These are phyloP conservation scores for Atkinsonella hypoxylon DNA, from an alignment of 2,329 filamentous ascomycete genomes.

Conservation along the genomic window DNA sequence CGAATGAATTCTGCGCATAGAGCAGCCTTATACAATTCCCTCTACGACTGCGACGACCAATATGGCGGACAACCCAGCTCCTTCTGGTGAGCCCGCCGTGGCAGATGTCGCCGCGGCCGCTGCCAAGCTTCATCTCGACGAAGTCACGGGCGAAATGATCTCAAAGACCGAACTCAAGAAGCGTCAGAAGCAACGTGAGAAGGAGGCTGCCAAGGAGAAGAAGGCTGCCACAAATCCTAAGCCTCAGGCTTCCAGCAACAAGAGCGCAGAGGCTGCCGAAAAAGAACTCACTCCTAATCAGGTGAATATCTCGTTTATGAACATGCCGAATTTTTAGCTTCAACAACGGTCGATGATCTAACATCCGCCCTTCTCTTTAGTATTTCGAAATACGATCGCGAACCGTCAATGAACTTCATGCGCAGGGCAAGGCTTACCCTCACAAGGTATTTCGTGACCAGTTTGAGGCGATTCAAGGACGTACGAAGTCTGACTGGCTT, in stretches of 20 bases:
- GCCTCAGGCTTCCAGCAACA: constrained; percentile 39
- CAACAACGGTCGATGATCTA: not conserved
- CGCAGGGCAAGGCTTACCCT: constrained; percentile 51
- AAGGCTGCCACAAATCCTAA: constrained; percentile 65
- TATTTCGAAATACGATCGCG: constrained; percentile 96
- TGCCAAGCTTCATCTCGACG: constrained; percentile 73
- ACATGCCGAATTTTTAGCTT: not conserved
- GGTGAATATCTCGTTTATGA: constrained; percentile 11
- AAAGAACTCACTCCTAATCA: constrained; percentile 47
- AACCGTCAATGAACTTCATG: constrained; percentile 42
- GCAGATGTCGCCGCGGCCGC: constrained; percentile 43
- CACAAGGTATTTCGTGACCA: constrained; percentile 45
- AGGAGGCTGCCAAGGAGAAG: constrained; percentile 78
- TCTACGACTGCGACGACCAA: not conserved
- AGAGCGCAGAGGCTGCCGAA: constrained; percentile 49
- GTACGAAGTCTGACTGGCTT: not conserved
- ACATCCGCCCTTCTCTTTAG: constrained; percentile 8
- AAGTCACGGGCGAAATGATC: constrained; percentile 78
- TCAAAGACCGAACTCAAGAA: constrained; percentile 91
- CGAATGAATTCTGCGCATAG: not conserved
- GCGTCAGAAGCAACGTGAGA: constrained; percentile 81
- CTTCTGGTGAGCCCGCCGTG: constrained; percentile 25
- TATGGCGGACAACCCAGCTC: constrained; percentile 22
- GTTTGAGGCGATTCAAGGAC: not conserved
- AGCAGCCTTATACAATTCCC: not conserved